phyloP scores from a whole-genome alignment of 352 stramenopile genomes.

The Globisporangium barbulae region DNA sequence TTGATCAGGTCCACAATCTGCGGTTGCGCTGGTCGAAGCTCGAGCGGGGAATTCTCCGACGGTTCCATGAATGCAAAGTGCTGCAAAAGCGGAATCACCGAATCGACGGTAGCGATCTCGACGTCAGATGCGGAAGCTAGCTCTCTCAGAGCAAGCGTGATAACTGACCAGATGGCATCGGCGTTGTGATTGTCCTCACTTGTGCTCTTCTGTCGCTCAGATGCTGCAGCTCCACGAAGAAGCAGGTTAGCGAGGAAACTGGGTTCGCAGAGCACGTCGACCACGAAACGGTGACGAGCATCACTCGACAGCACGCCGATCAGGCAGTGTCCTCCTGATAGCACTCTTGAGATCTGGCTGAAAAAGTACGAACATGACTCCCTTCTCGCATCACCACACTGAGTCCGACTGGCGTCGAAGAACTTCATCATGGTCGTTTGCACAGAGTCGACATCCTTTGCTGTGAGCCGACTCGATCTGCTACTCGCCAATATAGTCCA shows the following conservation, averaged over 20 bases:
- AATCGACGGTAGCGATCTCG: slow-evolving; percentile 21
- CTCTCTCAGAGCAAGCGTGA: slow-evolving; percentile 24
- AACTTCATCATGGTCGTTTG: slow-evolving; percentile 25
- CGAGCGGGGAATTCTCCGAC: slow-evolving; percentile 16
- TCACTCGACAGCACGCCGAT: slow-evolving; percentile 7
- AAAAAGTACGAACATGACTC: slow-evolving; percentile 4
- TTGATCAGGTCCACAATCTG: slow-evolving; percentile 42
- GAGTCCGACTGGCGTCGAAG: not conserved
- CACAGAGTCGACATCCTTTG: slow-evolving; percentile 20
- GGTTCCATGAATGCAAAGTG: slow-evolving; percentile 55
- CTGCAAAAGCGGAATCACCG: slow-evolving; percentile 44
- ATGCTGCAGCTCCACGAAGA: slow-evolving; percentile 13
- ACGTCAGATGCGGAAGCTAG: slow-evolving; percentile 16
- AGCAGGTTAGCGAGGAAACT: slow-evolving; percentile 27
- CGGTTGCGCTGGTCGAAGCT: slow-evolving; percentile 29
- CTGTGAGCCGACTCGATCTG: not conserved
- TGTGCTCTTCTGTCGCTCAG: not conserved
- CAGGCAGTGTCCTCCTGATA: slow-evolving; percentile 10
- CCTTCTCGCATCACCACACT: not conserved
- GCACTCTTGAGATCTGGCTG: slow-evolving; percentile 19
- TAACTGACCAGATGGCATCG: slow-evolving; percentile 27
- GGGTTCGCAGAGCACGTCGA: slow-evolving; percentile 24
- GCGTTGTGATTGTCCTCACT: not conserved
- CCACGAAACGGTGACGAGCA: slow-evolving; percentile 18
- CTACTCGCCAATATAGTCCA: slow-evolving; percentile 16